Percentiles rank a stretch among this genome's conserved stretches.
phyloP scores from a whole-genome alignment of 306 rosid species.

The Sicyos baderoa region DNA sequence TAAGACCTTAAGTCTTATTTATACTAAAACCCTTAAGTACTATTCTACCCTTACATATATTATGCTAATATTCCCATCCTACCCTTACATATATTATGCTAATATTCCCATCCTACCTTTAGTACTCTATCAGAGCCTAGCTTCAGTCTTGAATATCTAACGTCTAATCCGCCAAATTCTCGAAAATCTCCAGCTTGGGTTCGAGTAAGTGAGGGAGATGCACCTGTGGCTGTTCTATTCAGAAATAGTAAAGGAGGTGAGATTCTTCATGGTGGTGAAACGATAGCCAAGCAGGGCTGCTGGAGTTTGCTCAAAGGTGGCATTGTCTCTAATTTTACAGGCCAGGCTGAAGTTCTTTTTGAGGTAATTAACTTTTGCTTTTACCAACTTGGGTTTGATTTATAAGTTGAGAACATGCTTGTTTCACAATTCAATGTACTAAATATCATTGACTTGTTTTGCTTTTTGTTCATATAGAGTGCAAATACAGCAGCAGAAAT shows the following conservation, averaged over 20 bases:
- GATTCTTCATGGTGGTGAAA: constrained; percentile 33
- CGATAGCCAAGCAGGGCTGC: constrained; percentile 42
- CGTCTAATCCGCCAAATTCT: not conserved
- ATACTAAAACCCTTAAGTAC: no score
- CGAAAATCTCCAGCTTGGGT: constrained; percentile 34
- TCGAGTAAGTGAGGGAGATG: constrained; percentile 41
- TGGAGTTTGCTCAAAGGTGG: constrained; percentile 95
- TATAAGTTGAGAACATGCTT: not conserved
- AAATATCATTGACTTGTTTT: not conserved
- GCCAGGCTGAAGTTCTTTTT: constrained; percentile 46
- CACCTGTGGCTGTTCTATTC: constrained; percentile 39
- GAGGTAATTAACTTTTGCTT: constrained; percentile 33
- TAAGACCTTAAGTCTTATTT: no score
- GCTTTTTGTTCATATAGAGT: constrained; percentile 12
- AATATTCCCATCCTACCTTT: constrained; percentile 26
- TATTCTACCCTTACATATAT: no score
- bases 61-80: no score
- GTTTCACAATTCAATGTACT: not conserved
- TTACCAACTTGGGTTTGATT: constrained; percentile 31
- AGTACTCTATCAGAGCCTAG: no score
- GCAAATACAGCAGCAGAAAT: constrained; percentile 36
- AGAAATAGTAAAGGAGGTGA: constrained; percentile 40
- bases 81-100: no score
- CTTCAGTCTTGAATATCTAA: constrained; percentile 3
- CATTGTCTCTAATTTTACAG: constrained; percentile 36